Percentiles rank a stretch among this genome's conserved stretches.
These are phyloP conservation scores for Aureobasidium sp. DNA, from an alignment of 2,329 filamentous ascomycete genomes.

Conservation along the genomic window DNA sequence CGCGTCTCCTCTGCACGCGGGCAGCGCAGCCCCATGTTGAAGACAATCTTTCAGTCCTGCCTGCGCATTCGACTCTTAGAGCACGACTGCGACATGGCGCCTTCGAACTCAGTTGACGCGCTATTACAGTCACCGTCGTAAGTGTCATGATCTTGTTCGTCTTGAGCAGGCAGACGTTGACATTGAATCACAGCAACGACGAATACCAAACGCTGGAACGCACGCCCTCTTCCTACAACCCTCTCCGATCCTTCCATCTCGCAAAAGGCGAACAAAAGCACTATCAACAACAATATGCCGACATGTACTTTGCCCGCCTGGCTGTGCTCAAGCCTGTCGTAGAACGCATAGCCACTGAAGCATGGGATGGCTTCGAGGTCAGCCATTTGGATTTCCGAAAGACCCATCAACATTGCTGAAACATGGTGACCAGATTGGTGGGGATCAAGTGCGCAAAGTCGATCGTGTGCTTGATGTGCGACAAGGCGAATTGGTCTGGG, in stretches of 20 bases:
- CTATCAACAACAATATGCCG: constrained; percentile 92
- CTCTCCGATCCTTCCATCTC: constrained; percentile 67
- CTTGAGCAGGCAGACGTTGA: background rate
- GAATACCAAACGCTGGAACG: constrained; percentile 42
- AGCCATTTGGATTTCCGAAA: constrained; percentile 1
- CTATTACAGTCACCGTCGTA: constrained; percentile 20
- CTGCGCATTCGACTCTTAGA: background rate
- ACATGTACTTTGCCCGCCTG: constrained; percentile 94
- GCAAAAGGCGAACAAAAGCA: constrained; percentile 56
- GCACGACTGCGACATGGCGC: constrained; percentile 10
- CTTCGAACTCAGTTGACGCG: constrained; percentile 11
- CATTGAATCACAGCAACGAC: background rate
- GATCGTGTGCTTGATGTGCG: constrained; percentile 90
- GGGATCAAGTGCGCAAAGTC: constrained; percentile 66
- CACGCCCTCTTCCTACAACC: constrained; percentile 58
- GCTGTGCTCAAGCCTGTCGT: constrained; percentile 80
- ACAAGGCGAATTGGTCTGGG: constrained; percentile 93
- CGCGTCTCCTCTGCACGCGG: constrained; percentile 13
- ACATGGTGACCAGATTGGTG: constrained; percentile 52
- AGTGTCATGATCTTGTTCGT: background rate
- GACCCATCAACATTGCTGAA: background rate
- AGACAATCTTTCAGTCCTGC: background rate
- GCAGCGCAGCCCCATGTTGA: background rate
- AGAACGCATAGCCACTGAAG: constrained; percentile 63
- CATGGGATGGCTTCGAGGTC: constrained; percentile 68